Evolutionary conservation across 345 rosid species (phyloP), one percentile per base, ranked within the genome.

Genomic region (Rhizophora mangle): DNA sequence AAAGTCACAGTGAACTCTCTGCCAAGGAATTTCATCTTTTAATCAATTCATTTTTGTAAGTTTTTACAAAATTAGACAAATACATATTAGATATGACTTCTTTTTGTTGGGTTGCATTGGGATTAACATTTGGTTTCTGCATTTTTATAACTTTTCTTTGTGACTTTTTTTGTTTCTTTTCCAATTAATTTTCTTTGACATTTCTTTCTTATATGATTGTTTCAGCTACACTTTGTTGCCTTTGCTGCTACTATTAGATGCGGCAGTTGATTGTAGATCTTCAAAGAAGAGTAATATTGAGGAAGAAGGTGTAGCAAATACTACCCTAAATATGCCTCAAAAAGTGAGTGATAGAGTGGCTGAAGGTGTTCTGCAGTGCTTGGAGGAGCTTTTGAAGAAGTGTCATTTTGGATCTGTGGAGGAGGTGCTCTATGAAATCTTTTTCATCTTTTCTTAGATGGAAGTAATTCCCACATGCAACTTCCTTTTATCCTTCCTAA

Each of bases 141-240:
- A 52, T 20, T 10, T 43, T 22, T 8, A 27, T 4, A 20, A 18
- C 2, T 3, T 4, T 68, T 43, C 24, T 32, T 32, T 20, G 5
- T 19, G 49, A 51, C 24, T 24, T 24, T 24, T 51, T 46, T 18
- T n/a, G n/a, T n/a, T 13, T 20, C 0, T 20, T n/a, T 19, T 29
- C 2, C 32, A 1, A 10, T 43, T 67, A 21, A 54, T n/a, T 61
- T 16, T 34, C 16, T 26, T 57, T 56, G 22, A 29, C 2, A 0
- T 68, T 70, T 27, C 22, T 29, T 43, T 18, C 6, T 66, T 16
- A 20, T n/a, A 19, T 56, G 3, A 53, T 24, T 76, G 80, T 67
- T 84, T 76, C 85, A 93, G 98, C 88, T 94, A 88, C 78, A 74
- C 85, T 3, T 73, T 89, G 82, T 87, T 88, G 63, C 97, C 98